Evolutionary conservation across 2,329 filamentous ascomycete genomes (phyloP), one percentile per base, ranked within the genome.

Genomic region (Colletotrichum orbiculare): DNA sequence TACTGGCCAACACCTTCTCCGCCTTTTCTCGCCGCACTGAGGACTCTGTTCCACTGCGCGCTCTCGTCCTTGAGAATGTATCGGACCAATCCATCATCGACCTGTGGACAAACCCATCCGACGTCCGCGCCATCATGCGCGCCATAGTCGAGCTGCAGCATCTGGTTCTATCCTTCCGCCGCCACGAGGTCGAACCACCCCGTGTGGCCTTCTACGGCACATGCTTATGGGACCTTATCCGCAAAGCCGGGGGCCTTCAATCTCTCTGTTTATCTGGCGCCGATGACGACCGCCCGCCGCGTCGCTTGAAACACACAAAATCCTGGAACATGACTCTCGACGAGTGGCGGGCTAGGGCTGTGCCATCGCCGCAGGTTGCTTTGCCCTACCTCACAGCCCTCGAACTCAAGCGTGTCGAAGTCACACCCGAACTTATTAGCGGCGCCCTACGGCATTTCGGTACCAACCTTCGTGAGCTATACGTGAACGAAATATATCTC

Each of bases 1-100:
- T 86, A n/a, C 73, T 86, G 13, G 83, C 82, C 55, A 85, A 84
- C 60, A 83, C 81, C 4, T 74, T 86, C 62, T 82, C 83, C 66
- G 82, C 81, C 4, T 74, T 86, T 54, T 79, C 79, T 3, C 72
- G 75, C 37, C 77, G 84, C 7, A 79, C 83, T 60, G 82, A 83
- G 59, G 77, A 79, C 55, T 79, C 80, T 8, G 73, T 74, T 38
- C 60, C 71, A 3, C 75, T 86, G 4, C 77, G 80, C 67, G 79
- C 79, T 0, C 71, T 86, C 43, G 82, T 85, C 1, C 67, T 86
- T 3, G 83, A 86, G 64, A 83, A 84, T 54, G 73, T 86, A 54
- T 81, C 79, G 7, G 83, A 85, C 65, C 76, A 78, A 8, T 78
- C 82, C 15, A 72, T 85, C 33, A 79, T 80, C 12, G 78, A 79